Base-by-base conservation (phyloP, 495 filamentous ascomycete genomes). In the Tuber borchii region DNA sequence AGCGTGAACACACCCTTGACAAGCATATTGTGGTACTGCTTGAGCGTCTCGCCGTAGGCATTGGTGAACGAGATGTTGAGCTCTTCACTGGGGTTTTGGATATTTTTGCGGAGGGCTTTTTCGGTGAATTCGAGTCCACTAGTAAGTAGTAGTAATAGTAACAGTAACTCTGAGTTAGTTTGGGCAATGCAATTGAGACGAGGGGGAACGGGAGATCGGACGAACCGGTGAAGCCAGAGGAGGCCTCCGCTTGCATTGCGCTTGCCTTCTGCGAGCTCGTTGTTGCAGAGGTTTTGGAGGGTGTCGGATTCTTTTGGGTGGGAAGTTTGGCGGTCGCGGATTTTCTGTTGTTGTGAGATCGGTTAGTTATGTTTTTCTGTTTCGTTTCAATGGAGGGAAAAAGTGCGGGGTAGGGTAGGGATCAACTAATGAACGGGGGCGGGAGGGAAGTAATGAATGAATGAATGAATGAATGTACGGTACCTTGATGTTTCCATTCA, bases 61-160 rank as follows among this genome's bases (percentile, higher is more conserved):
- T 83, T 85, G 79, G 92, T 91, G 90, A 99, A 99, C 73, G 94
- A 97, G 75, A 87, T 85, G 42, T 91, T 87, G 77, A 98, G 92
- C 85, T 98, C 94, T 81, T 92, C 87, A 74, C 83, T 72, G 37
- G 88, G 79, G 83, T 91, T 88, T 74, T 86, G 82, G 75, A 93
- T 78, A 87, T 95, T 97, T 80, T 90, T 87, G 82, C 90, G 90
- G 56, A 99, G 91, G 72, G 92, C 91, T 82, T 92, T 88, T 80
- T 90, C 88, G 44, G 95, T 98, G 87, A 99, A 98, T 75, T 97
- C 92, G 83, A 97, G 90, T 69, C 93, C 95, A 69, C 95, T 97
- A 81, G 75, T 71, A 34, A 81, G 75, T 71, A 34, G 20, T 48
- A 37, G 37, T 44, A 39, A 75, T n/a, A 77, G 44, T 26, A 39